Base-by-base conservation (phyloP, 306 rosid species). In the Malus sylvestris region DNA sequence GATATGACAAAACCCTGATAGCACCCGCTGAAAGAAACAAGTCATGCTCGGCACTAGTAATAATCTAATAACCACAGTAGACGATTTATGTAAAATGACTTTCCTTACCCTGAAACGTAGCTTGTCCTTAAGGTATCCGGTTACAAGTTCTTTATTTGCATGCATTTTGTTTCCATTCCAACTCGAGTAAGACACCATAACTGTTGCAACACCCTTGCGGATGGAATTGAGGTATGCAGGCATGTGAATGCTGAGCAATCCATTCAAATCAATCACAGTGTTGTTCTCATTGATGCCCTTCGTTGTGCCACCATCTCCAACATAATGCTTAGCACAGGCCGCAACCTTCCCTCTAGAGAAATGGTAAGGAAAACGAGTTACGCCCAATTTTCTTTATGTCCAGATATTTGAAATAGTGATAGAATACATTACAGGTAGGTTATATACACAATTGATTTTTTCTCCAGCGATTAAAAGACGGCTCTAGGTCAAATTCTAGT, bases 291-390 rank as follows among this genome's bases (percentile, higher is more conserved):
- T 88, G 69, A 95, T 87, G 61, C 98, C 98, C 82, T 79, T 83
- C 76, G 68, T 88, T 20, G 98, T 95, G 80, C 98, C 98, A 53
- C 98, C 98, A 77, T 95, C 98, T 79, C 98, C 98, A 59, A 95
- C 68, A 52, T 72, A 95, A 78, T 95, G 98, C 93, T 95, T 95
- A 61, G 97, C 97, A 81, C 98, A 95, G 66, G 98, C 98, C 30
- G 96, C 97, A 81, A 95, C 91, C 83, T 95, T 95, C 83, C 82
- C 85, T 82, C 98, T 95, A 67, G 64, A 19, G 55, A 82, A 78
- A 61, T 18, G 35, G 38, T 8, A 1, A 11, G 60, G 10, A 35
- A 59, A 27, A 40, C 4, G 52, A 14, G 57, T 59, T 35, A 59
- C n/a, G 46, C 25, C 70, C 11, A 35, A 32, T 4, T 35, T 19